Evolutionary conservation across 202 grass and related monocot genomes (phyloP), one percentile per base, ranked within the genome.

Genomic region (Cymbopogon flexuosus): DNA sequence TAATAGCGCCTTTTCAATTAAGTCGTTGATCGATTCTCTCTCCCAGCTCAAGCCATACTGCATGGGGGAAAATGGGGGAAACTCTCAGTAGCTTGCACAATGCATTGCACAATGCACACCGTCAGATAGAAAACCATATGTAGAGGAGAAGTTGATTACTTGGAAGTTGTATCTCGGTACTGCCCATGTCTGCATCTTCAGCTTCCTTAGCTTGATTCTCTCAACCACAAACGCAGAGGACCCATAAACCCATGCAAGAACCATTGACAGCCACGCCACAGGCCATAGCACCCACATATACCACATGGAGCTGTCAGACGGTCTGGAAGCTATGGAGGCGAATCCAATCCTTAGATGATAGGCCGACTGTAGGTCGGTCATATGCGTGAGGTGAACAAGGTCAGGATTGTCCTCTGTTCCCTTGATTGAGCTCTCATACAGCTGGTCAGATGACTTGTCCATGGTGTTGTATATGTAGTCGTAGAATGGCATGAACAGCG

Each of bases 401-500:
- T 91, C 88, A 64, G 79, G 75, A 8, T 65, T 79, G 84, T 98
- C 88, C 59, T 95, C 90, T 70, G 88, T 86, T 34, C 92, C 88
- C 80, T 83, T 82, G 31, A 95, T 69, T 13, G 90, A 83, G 47
- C 5, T 95, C 67, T 98, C 82, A 10, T 95, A 95, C 52, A 98
- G 54, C 54, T 91, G 80, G 2, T 98, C 92, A 8, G 92, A 85
- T 46, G 92, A 83, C 74, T 98, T 95, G 88, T 98, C 92, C 82
- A 88, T 74, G 3, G 96, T 98, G 75, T 76, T 88, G 68, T 98
- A 98, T 41, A 98, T 81, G 63, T 95, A 95, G 84, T 98, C 96
- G 1, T 98, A 98, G 73, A 98, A 91, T 16, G 96, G 92, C 96
- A 98, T 93, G 74, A 98, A 98, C n/a, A 94, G 31, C 11, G 88